Percentiles rank a stretch among this genome's conserved stretches.
phyloP scores from a whole-genome alignment of 495 filamentous ascomycete genomes.

The Cercophora newfieldiana region DNA sequence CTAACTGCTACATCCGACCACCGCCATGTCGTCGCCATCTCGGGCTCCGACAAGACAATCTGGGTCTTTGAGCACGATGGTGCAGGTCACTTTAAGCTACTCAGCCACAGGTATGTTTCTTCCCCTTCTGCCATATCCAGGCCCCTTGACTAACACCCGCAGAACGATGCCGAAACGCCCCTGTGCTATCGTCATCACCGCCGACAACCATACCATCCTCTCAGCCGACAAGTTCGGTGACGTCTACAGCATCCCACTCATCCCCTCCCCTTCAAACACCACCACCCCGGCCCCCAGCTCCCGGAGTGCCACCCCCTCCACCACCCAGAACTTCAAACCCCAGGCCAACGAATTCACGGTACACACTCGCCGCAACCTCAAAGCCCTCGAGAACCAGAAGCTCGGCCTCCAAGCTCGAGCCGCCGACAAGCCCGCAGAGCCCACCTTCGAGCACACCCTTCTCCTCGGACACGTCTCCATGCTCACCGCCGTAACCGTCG shows the following conservation, averaged over 20 bases:
- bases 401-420: conserved; percentile 49
- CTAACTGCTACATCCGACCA: conserved; percentile 60
- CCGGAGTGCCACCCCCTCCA: conserved; percentile 25
- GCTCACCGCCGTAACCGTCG: conserved; percentile 71
- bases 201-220: conserved; percentile 68
- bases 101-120: conserved; percentile 71
- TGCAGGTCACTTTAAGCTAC: conserved; percentile 60
- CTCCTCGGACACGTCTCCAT: conserved; percentile 93
- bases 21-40: conserved; percentile 71
- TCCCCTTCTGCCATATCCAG: neutral
- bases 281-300: conserved; percentile 14
- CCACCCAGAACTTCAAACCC: conserved; percentile 34
- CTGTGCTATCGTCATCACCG: conserved; percentile 67
- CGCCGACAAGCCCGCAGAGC: conserved; percentile 37
- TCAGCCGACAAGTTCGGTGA: conserved; percentile 94
- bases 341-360: conserved; percentile 75
- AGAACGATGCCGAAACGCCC: conserved; percentile 90
- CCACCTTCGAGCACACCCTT: conserved; percentile 67
- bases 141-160: conserved; percentile 15
- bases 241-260: conserved; percentile 83
- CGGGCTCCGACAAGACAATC: conserved; percentile 86
- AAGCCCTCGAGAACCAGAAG: conserved; percentile 70
- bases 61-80: conserved; percentile 71
- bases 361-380: conserved; percentile 77
- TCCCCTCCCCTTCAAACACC: conserved; percentile 40